phyloP scores from a whole-genome alignment of 208 protist species.

The Leishmania amazonensis region DNA sequence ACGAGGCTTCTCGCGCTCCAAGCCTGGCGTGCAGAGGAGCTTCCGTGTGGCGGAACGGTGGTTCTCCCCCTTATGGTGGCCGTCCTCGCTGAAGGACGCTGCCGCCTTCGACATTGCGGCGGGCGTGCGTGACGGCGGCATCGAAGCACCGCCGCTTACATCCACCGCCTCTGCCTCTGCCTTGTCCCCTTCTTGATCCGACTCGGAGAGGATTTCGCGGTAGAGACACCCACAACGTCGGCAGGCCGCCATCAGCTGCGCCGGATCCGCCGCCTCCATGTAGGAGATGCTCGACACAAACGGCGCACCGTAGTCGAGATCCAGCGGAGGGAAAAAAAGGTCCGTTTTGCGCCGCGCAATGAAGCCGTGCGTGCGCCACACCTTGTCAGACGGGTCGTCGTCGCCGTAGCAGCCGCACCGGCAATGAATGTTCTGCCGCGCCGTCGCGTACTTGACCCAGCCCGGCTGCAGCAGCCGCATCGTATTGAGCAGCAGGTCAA shows the following conservation, averaged over 20 bases:
- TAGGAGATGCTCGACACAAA: conserved; percentile 64
- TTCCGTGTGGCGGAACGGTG: neutral
- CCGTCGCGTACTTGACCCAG: conserved; percentile 77
- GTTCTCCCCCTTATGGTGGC: neutral
- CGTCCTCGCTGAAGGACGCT: conserved; percentile 7
- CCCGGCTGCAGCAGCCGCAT: conserved; percentile 61
- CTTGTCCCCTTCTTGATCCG: conserved; percentile 3
- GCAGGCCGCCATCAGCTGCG: conserved; percentile 67
- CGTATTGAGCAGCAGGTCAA: conserved; percentile 83
- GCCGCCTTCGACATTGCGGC: neutral
- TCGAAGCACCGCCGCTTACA: neutral
- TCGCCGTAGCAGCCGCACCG: conserved; percentile 60
- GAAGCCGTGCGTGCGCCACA: conserved; percentile 53
- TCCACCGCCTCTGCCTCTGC: neutral
- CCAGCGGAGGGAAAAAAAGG: conserved; percentile 71
- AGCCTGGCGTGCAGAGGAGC: neutral
- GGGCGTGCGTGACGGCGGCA: neutral
- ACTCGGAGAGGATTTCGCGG: conserved; percentile 27
- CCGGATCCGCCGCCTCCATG: conserved; percentile 82
- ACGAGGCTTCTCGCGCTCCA: conserved; percentile 35
- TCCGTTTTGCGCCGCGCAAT: conserved; percentile 64
- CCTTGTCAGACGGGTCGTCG: conserved; percentile 39
- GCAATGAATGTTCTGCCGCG: conserved; percentile 55
- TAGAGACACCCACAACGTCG: conserved; percentile 76
- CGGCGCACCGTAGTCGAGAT: conserved; percentile 86